Evolutionary conservation across 257 asterid species (phyloP).

Genomic region (Capsicum rhomboideum): DNA sequence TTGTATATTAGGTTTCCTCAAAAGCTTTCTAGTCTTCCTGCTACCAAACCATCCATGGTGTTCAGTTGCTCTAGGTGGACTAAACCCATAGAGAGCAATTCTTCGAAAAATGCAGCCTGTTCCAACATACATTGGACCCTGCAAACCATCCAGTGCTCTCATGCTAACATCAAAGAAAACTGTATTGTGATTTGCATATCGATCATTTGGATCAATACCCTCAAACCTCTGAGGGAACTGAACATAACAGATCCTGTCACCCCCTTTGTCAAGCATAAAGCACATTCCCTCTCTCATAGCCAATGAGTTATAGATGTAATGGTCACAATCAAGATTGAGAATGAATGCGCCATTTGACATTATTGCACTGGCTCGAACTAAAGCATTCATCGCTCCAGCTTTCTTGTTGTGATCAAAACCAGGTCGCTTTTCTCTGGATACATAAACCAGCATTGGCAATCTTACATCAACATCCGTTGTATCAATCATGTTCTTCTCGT

Average conservation of each 20-base stretch:
- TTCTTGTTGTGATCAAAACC: constrained; percentile 88
- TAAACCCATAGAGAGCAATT: constrained; percentile 76
- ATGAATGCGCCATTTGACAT: constrained; percentile 92
- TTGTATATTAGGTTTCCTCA: constrained; percentile 28
- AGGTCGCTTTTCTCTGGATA: constrained; percentile 82
- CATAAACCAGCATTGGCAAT: constrained; percentile 86
- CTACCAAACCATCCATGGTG: constrained; percentile 83
- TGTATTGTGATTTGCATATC: constrained; percentile 89
- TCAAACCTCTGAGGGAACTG: constrained; percentile 91
- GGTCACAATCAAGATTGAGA: constrained; percentile 88
- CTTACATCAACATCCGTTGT: constrained; percentile 65
- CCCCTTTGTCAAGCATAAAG: constrained; percentile 91
- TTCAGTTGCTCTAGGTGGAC: constrained; percentile 89
- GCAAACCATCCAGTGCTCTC: constrained; percentile 92
- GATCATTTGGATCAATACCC: constrained; percentile 85
- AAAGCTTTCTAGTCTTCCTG: constrained; percentile 37
- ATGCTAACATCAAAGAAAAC: constrained; percentile 88
- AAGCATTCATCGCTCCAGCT: constrained; percentile 92
- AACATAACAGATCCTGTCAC: constrained; percentile 79
- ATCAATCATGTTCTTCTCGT: constrained; percentile 49
- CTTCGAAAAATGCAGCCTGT: constrained; percentile 87
- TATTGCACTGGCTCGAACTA: constrained; percentile 88
- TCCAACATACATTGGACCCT: constrained; percentile 97
- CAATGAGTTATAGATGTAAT: constrained; percentile 65
- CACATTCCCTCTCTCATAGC: constrained; percentile 96